Percentiles rank a stretch among this genome's conserved stretches.
These are phyloP conservation scores for Pisolithus sp. DNA, from an alignment of 768 basidiomycete species.

Conservation along the genomic window DNA sequence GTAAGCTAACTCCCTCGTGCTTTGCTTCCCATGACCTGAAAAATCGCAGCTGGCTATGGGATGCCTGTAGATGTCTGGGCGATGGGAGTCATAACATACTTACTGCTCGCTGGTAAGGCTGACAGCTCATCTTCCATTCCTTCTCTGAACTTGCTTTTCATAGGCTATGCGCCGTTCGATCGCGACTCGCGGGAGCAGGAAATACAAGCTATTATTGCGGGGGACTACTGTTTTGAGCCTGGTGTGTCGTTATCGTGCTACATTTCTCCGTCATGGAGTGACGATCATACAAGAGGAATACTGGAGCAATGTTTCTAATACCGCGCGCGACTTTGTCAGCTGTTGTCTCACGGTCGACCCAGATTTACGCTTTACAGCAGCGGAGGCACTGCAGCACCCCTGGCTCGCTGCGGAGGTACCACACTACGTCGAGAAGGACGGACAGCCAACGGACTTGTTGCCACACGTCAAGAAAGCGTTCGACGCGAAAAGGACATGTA, in stretches of 20 bases:
- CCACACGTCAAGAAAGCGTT: slow-evolving; percentile 88
- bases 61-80: slow-evolving; percentile 98
- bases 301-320: slow-evolving; percentile 75
- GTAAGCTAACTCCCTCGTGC: slow-evolving; percentile 34
- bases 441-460: slow-evolving; percentile 68
- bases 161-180: slow-evolving; percentile 94
- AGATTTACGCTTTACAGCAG: slow-evolving; percentile 68
- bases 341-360: slow-evolving; percentile 85
- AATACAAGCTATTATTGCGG: slow-evolving; percentile 91
- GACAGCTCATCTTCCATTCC: background rate
- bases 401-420: slow-evolving; percentile 58
- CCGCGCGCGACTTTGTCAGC: slow-evolving; percentile 78
- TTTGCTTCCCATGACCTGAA: slow-evolving; percentile 1
- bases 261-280: background rate
- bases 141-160: slow-evolving; percentile 6
- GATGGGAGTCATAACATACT: slow-evolving; percentile 97
- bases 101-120: slow-evolving; percentile 65
- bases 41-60: slow-evolving; percentile 68
- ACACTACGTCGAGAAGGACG: slow-evolving; percentile 59
- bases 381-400: slow-evolving; percentile 62
- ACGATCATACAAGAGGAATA: slow-evolving; percentile 52
- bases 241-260: slow-evolving; percentile 22
- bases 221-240: slow-evolving; percentile 89
- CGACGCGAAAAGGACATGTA: slow-evolving; percentile 82
- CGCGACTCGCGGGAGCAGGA: slow-evolving; percentile 81